Evolutionary conservation across 768 basidiomycete genomes (phyloP).

Genomic region (Boletus insuetus): DNA sequence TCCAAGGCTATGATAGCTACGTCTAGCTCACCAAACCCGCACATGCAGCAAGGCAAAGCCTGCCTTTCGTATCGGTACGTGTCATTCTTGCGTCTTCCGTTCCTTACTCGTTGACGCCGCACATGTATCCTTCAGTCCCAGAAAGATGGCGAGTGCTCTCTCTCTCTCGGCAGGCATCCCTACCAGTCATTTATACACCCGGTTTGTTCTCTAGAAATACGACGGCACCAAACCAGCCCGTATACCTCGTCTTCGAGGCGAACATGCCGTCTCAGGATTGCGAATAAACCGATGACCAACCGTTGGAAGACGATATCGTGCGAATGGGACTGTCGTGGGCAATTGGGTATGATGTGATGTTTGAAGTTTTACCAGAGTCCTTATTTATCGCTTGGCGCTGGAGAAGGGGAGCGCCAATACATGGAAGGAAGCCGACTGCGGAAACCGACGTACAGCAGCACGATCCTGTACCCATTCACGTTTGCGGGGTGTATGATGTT

Average conservation of each 20-base stretch:
- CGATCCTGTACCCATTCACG: background rate
- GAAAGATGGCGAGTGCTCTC: conserved; percentile 42
- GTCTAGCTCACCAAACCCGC: too few species aligned
- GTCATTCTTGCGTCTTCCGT: background rate
- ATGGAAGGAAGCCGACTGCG: background rate
- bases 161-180: too few species aligned
- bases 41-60: conserved; percentile 47
- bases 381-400: background rate
- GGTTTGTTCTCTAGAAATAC: conserved; percentile 48
- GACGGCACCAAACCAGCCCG: conserved; percentile 64
- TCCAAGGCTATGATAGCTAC: too few species aligned
- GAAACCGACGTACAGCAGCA: background rate
- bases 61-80: conserved; percentile 51
- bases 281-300: too few species aligned
- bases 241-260: too few species aligned
- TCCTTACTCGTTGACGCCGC: background rate
- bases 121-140: conserved; percentile 32
- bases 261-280: too few species aligned
- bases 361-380: conserved; percentile 47
- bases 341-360: conserved; percentile 43
- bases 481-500: conserved; percentile 21
- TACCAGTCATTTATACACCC: too few species aligned
- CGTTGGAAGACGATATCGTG: conserved; percentile 59
- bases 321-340: conserved; percentile 46
- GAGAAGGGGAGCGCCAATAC: conserved; percentile 1